Evolutionary conservation across 345 rosid genomes (phyloP).

Genomic region (Citrus glauca): DNA sequence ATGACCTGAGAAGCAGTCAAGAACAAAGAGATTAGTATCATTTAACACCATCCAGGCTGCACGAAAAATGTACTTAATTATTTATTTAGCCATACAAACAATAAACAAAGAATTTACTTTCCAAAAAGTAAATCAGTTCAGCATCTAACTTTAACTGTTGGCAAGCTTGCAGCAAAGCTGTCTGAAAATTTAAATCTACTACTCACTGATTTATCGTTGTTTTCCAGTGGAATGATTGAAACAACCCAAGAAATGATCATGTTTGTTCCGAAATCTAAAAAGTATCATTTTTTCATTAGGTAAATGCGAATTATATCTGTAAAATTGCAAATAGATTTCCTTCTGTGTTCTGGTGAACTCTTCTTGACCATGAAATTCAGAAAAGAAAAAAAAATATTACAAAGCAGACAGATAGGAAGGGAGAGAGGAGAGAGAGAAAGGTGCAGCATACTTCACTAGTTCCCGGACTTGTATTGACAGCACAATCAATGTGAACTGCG

Average conservation of each 20-base stretch:
- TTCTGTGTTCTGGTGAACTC: neutral
- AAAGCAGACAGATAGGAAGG: neutral
- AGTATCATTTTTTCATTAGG: neutral
- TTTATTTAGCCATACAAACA: neutral
- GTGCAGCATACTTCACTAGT: conserved; percentile 65
- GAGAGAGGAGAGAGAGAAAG: neutral
- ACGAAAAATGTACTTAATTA: neutral
- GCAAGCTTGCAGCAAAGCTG: neutral
- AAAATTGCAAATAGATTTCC: neutral
- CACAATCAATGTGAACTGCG: conserved; percentile 49
- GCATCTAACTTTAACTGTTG: neutral
- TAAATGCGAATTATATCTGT: neutral
- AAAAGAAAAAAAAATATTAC: neutral
- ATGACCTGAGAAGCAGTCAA: conserved; percentile 47
- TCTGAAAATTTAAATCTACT: neutral
- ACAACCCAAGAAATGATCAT: neutral
- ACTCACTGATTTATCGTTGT: neutral
- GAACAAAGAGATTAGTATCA: conserved; percentile 1
- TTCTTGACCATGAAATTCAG: neutral
- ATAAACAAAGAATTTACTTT: neutral
- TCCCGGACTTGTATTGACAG: conserved; percentile 78
- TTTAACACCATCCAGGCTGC: neutral
- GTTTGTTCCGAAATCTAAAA: neutral
- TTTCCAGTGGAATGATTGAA: neutral
- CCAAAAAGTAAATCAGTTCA: neutral